Evolutionary conservation across 768 basidiomycete genomes (phyloP).

Genomic region (Leucosporidium creatinivorum): DNA sequence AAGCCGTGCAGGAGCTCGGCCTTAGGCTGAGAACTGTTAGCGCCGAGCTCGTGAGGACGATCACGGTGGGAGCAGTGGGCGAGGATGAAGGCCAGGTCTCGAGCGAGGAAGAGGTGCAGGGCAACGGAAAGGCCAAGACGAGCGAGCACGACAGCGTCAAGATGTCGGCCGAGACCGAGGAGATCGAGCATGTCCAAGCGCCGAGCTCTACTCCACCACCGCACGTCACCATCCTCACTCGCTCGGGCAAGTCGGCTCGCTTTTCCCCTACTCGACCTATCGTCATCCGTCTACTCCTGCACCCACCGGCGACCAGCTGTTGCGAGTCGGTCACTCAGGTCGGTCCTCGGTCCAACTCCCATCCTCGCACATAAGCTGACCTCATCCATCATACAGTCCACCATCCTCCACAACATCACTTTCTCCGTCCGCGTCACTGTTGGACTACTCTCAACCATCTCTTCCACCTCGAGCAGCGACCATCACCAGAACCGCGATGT

Average conservation of each 20-base stretch:
- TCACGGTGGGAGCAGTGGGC: conserved; percentile 10
- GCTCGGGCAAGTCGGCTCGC: conserved; percentile 84
- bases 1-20: conserved; percentile 62
- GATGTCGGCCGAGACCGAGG: neutral
- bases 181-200: neutral
- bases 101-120: neutral
- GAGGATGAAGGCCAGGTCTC: neutral
- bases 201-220: neutral
- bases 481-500: neutral
- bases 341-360: neutral
- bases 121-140: neutral
- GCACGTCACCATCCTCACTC: conserved; percentile 49
- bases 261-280: conserved; percentile 71
- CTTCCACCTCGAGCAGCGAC: neutral
- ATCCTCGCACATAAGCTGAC: conserved; percentile 46
- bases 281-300: conserved; percentile 71
- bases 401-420: conserved; percentile 71
- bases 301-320: conserved; percentile 41
- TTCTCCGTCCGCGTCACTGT: conserved; percentile 60
- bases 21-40: conserved; percentile 71
- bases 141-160: neutral
- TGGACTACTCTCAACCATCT: conserved; percentile 5
- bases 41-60: conserved; percentile 62
- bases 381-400: conserved; percentile 69
- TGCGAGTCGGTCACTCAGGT: conserved; percentile 45